Conservation (phyloP, 495 filamentous ascomycete species). For the Penicillium bovifimosum region DNA sequence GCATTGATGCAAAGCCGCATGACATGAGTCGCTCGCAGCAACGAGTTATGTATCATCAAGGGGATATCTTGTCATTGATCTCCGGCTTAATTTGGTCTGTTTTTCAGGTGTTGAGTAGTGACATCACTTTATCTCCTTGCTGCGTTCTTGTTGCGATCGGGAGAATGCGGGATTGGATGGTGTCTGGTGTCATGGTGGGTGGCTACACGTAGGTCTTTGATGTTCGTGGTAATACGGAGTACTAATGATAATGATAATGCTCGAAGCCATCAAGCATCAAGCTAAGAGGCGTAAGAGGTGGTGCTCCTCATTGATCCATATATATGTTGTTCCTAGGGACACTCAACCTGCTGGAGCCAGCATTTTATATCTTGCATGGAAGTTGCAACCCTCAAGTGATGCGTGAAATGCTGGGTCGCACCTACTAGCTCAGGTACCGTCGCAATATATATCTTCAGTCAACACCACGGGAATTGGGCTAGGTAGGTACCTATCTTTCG, state of each 20-base stretch:
- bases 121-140: slow-evolving; percentile 16
- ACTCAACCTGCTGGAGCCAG: too few relatives aligned
- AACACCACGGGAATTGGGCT: too few relatives aligned
- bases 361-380: too few relatives aligned
- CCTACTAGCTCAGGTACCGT: too few relatives aligned
- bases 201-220: background rate
- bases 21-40: slow-evolving; percentile 14
- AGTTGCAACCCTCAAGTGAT: too few relatives aligned
- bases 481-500: too few relatives aligned
- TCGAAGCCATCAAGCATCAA: too few relatives aligned
- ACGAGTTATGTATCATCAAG: slow-evolving; percentile 3
- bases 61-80: slow-evolving; percentile 9
- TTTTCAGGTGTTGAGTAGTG: slow-evolving; percentile 5
- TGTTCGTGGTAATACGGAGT: background rate
- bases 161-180: slow-evolving; percentile 9
- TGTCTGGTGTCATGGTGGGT: too few relatives aligned
- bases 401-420: too few relatives aligned
- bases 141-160: slow-evolving; percentile 14
- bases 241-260: background rate
- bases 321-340: too few relatives aligned
- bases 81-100: slow-evolving; percentile 14
- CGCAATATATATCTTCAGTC: too few relatives aligned
- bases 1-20: slow-evolving; percentile 2
- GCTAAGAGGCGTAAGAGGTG: background rate
- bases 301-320: too few relatives aligned